Evolutionary conservation across 345 rosid species (phyloP).

Genomic region (Aethionema arabicum): DNA sequence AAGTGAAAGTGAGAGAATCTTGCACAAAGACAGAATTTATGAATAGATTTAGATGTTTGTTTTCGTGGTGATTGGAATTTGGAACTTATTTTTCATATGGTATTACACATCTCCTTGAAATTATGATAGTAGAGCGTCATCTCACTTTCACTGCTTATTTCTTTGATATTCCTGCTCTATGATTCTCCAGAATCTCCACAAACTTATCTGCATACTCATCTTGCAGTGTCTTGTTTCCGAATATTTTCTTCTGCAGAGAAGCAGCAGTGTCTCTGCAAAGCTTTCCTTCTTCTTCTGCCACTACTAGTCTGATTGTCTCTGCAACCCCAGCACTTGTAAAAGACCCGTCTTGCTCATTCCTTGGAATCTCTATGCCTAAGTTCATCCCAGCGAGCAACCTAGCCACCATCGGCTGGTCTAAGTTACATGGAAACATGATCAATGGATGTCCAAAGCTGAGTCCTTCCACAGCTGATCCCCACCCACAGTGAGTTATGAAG

Average conservation of each 20-base stretch:
- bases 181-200: slow-evolving; percentile 21
- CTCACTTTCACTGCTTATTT: slow-evolving; percentile 6
- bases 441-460: slow-evolving; percentile 35
- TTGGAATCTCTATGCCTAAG: slow-evolving; percentile 18
- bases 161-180: neutral
- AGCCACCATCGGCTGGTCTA: slow-evolving; percentile 38
- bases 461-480: slow-evolving; percentile 43
- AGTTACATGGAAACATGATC: slow-evolving; percentile 26
- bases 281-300: slow-evolving; percentile 31
- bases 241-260: slow-evolving; percentile 21
- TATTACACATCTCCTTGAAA: slow-evolving; percentile 1
- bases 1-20: too few species aligned
- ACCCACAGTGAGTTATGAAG: slow-evolving; percentile 45
- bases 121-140: neutral
- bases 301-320: slow-evolving; percentile 26
- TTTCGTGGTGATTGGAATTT: neutral
- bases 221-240: slow-evolving; percentile 27
- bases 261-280: slow-evolving; percentile 27
- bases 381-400: slow-evolving; percentile 26
- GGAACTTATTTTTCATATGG: neutral
- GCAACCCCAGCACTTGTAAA: slow-evolving; percentile 28
- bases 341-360: slow-evolving; percentile 29
- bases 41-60: too few species aligned
- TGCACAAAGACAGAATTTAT: too few species aligned
- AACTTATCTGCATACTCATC: slow-evolving; percentile 27